Evolutionary conservation across 1,284 basidiomycete species (phyloP).

Genomic region (Taiwanofungus camphoratus): DNA sequence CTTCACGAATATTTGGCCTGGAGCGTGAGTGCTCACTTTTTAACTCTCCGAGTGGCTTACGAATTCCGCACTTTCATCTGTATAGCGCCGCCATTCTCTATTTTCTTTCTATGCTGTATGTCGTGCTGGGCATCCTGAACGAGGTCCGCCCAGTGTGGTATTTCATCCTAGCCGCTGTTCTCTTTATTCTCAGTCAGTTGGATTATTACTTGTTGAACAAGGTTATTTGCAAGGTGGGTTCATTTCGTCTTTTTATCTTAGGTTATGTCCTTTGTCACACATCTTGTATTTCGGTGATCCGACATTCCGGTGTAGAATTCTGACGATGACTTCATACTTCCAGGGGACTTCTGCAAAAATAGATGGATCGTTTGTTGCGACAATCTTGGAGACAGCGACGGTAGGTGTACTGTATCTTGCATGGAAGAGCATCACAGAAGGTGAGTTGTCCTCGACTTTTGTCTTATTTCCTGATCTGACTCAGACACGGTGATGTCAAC

Average conservation of each 20-base stretch:
- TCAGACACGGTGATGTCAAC: not conserved
- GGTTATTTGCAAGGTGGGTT: conserved; percentile 68
- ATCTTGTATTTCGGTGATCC: too few species aligned
- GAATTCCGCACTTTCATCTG: conserved; percentile 1
- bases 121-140: conserved; percentile 64
- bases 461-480: not conserved
- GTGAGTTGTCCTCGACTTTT: conserved; percentile 35
- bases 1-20: conserved; percentile 82
- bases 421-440: conserved; percentile 83
- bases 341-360: conserved; percentile 39
- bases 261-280: too few species aligned
- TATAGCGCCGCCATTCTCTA: conserved; percentile 61
- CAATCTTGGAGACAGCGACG: conserved; percentile 66
- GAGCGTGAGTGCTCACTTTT: conserved; percentile 42
- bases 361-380: conserved; percentile 80
- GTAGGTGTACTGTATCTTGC: conserved; percentile 68
- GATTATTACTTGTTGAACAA: conserved; percentile 73
- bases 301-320: too few species aligned
- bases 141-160: conserved; percentile 71
- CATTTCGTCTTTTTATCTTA: not conserved
- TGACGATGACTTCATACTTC: not conserved
- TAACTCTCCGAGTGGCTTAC: conserved; percentile 5
- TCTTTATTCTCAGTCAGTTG: conserved; percentile 74
- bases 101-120: conserved; percentile 67
- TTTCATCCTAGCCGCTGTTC: conserved; percentile 56